Conservation (phyloP, 176 grass and related monocot species). For the Oryza longistaminata region DNA sequence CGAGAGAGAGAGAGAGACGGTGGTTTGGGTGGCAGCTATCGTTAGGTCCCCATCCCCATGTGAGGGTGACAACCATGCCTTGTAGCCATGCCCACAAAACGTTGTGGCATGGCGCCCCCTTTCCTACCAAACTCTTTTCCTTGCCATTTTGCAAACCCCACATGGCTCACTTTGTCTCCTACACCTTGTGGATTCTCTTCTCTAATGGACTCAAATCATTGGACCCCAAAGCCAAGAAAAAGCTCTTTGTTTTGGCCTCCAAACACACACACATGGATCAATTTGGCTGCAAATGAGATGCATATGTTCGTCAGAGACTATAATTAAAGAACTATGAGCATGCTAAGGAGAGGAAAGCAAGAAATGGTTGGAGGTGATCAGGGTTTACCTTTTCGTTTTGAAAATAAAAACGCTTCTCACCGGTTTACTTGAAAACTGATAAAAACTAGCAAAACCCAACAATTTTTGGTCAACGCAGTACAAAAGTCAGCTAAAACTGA, state of each 20-base stretch:
- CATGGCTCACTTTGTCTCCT: constrained; percentile 38
- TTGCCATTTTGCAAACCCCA: constrained; percentile 38
- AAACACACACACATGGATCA: constrained; percentile 26
- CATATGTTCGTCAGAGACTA: constrained; percentile 10
- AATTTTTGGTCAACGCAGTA: no score
- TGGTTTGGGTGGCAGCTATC: constrained; percentile 43
- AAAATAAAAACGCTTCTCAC: no score
- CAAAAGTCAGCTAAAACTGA: no score
- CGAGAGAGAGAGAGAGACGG: neutral
- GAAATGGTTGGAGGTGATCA: neutral
- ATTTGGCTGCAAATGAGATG: constrained; percentile 14
- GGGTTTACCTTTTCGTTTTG: no score
- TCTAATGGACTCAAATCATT: constrained; percentile 51
- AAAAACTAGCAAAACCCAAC: no score
- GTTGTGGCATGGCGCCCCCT: constrained; percentile 33
- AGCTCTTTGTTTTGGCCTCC: neutral
- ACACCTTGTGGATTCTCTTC: neutral
- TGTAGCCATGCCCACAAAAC: constrained; percentile 41
- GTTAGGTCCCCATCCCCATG: constrained; percentile 47
- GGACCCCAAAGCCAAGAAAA: constrained; percentile 1
- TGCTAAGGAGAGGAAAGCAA: neutral
- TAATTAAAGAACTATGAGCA: neutral
- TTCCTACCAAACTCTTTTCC: constrained; percentile 40
- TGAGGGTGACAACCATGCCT: constrained; percentile 46
- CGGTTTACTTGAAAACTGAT: no score